phyloP scores from a whole-genome alignment of 768 basidiomycete species.

The Suillus subalutaceus region DNA sequence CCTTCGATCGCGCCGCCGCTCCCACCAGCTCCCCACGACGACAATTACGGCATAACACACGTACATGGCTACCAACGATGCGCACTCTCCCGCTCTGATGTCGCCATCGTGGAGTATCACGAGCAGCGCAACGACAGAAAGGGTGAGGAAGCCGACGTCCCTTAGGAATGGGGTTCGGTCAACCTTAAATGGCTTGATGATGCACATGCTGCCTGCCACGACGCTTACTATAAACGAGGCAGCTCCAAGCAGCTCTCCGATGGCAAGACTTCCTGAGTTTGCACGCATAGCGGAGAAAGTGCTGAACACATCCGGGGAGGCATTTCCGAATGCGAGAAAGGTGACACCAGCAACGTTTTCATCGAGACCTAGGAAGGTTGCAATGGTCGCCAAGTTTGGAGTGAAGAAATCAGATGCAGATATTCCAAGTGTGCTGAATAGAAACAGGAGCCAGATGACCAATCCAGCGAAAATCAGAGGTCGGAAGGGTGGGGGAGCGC shows the following conservation, averaged over 20 bases:
- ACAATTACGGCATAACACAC: conserved; percentile 76
- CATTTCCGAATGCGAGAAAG: conserved; percentile 96
- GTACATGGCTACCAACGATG: conserved; percentile 72
- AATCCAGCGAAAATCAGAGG: conserved; percentile 66
- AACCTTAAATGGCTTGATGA: conserved; percentile 94
- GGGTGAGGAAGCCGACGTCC: conserved; percentile 94
- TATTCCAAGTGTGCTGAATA: conserved; percentile 96
- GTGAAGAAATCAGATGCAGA: conserved; percentile 97
- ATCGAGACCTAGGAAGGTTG: conserved; percentile 81
- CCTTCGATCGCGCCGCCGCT: conserved; percentile 52
- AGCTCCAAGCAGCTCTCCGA: conserved; percentile 94
- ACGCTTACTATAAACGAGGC: conserved; percentile 95
- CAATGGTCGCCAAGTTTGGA: conserved; percentile 91
- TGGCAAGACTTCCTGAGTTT: conserved; percentile 84
- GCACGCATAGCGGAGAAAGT: conserved; percentile 92
- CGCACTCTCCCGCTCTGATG: conserved; percentile 75
- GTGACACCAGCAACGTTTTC: conserved; percentile 97
- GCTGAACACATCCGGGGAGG: conserved; percentile 94
- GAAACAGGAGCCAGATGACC: conserved; percentile 81
- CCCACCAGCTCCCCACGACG: conserved; percentile 77
- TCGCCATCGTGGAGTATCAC: conserved; percentile 75
- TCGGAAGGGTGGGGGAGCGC: conserved; percentile 55
- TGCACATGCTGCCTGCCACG: conserved; percentile 97
- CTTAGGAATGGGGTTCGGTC: conserved; percentile 80
- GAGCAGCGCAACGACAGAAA: conserved; percentile 77